These are phyloP conservation scores for Colletotrichum sp. DNA, from an alignment of 2,329 filamentous ascomycete genomes.

Conservation along the genomic window DNA sequence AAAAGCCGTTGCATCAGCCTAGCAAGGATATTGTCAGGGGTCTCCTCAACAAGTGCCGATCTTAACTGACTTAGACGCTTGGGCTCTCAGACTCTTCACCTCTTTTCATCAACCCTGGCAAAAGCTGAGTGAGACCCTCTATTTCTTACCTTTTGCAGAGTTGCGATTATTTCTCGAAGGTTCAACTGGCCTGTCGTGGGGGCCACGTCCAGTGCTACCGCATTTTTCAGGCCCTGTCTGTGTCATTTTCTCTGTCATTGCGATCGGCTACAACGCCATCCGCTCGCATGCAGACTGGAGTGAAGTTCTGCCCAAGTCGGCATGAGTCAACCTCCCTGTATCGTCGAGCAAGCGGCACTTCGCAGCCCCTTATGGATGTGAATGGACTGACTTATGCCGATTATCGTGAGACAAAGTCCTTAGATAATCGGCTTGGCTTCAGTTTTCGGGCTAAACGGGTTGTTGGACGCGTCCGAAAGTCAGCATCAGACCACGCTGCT, in stretches of 20 bases:
- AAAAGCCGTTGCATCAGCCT: background rate
- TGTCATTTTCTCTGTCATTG: background rate
- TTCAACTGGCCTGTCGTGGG: background rate
- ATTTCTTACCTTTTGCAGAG: background rate
- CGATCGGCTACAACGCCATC: background rate
- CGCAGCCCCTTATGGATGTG: background rate
- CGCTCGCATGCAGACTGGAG: background rate
- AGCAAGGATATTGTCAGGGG: background rate
- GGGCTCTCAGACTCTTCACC: background rate
- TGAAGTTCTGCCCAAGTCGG: background rate
- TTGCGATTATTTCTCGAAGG: background rate
- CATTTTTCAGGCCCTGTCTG: background rate
- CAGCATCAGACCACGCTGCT: background rate
- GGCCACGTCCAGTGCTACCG: background rate
- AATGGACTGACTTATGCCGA: background rate
- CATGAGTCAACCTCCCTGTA: conserved; percentile 1
- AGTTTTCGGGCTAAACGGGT: background rate
- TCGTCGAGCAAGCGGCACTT: background rate
- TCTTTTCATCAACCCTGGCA: background rate
- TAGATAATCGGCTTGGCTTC: background rate
- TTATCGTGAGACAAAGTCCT: background rate
- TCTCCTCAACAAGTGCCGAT: background rate
- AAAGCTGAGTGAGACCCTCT: background rate
- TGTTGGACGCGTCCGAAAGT: background rate
- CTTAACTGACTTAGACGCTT: background rate